Evolutionary conservation across 768 basidiomycete species (phyloP).

Genomic region (Russula brevipes): DNA sequence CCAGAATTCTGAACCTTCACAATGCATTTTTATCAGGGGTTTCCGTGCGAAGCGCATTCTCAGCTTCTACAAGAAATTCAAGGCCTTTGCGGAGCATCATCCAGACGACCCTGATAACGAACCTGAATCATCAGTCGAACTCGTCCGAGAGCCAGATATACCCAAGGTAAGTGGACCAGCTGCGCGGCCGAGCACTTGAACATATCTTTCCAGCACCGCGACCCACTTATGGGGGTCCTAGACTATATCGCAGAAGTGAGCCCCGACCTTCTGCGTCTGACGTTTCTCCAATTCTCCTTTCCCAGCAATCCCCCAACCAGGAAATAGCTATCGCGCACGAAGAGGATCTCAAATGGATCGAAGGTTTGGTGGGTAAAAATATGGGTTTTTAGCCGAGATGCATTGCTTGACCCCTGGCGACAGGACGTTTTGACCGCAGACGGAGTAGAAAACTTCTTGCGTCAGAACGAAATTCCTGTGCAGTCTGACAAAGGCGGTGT

Average conservation of each 20-base stretch:
- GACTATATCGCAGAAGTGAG: conserved; percentile 19
- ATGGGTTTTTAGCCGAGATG: not conserved
- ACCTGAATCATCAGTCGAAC: conserved; percentile 12
- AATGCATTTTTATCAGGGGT: conserved; percentile 23
- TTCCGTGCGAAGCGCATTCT: conserved; percentile 20
- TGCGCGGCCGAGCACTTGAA: too few species aligned
- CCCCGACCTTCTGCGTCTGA: not conserved
- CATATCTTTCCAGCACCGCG: conserved; percentile 10
- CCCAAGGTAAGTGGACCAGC: conserved; percentile 5
- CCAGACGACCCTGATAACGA: conserved; percentile 13
- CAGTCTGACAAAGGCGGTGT: conserved; percentile 19
- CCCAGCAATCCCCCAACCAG: conserved; percentile 9
- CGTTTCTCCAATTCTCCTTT: not conserved
- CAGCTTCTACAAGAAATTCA: conserved; percentile 10
- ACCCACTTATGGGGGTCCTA: conserved; percentile 18
- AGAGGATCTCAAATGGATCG: conserved; percentile 14
- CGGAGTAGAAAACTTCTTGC: conserved; percentile 19
- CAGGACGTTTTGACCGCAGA: conserved; percentile 20
- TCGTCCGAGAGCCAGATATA: conserved; percentile 11
- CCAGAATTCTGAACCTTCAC: not conserved
- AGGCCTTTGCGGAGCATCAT: conserved; percentile 3
- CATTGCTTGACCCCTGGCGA: not conserved
- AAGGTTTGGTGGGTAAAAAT: conserved; percentile 13
- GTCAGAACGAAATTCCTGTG: conserved; percentile 13
- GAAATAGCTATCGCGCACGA: conserved; percentile 24